A percentile compares a stretch with the other conserved stretches of the same genome.
Evolutionary conservation across 768 basidiomycete species (phyloP).

Genomic region (Suillus spraguei): DNA sequence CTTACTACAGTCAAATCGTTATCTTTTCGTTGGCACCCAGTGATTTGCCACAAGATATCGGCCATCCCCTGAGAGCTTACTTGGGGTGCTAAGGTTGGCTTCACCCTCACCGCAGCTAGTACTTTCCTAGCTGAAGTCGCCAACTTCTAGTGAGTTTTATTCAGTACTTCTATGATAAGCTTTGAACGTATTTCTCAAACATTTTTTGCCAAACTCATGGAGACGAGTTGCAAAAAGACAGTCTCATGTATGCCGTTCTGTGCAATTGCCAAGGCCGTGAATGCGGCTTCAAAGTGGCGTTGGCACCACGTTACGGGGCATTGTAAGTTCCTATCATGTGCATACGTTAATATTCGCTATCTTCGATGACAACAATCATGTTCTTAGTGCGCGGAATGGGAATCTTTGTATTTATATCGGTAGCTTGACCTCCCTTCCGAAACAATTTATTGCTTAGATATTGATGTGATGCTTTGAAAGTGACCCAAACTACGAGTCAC

Average conservation of each 20-base stretch:
- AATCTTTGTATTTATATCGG: constrained; percentile 64
- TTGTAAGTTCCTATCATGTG: constrained; percentile 45
- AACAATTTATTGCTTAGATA: constrained; percentile 75
- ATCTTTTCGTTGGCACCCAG: constrained; percentile 30
- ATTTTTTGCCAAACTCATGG: constrained; percentile 72
- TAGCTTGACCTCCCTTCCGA: constrained; percentile 78
- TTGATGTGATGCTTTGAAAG: constrained; percentile 69
- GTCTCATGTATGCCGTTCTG: constrained; percentile 50
- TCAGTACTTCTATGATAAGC: not conserved
- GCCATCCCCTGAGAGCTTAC: constrained; percentile 81
- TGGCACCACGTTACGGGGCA: constrained; percentile 77
- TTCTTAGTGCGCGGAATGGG: constrained; percentile 83
- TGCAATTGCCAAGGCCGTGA: constrained; percentile 64
- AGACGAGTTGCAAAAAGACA: constrained; percentile 57
- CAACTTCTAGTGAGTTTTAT: constrained; percentile 66
- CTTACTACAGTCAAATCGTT: too few relatives aligned
- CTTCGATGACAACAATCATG: constrained; percentile 72
- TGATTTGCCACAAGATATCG: constrained; percentile 86
- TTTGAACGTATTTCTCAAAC: constrained; percentile 52
- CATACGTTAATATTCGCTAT: constrained; percentile 5
- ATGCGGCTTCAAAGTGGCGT: constrained; percentile 79
- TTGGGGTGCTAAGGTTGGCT: constrained; percentile 81
- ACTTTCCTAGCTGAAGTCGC: constrained; percentile 84
- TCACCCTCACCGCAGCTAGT: constrained; percentile 76
- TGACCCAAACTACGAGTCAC: constrained; percentile 36